Evolutionary conservation across 768 basidiomycete genomes (phyloP).

Genomic region (Saitozyma sp.): DNA sequence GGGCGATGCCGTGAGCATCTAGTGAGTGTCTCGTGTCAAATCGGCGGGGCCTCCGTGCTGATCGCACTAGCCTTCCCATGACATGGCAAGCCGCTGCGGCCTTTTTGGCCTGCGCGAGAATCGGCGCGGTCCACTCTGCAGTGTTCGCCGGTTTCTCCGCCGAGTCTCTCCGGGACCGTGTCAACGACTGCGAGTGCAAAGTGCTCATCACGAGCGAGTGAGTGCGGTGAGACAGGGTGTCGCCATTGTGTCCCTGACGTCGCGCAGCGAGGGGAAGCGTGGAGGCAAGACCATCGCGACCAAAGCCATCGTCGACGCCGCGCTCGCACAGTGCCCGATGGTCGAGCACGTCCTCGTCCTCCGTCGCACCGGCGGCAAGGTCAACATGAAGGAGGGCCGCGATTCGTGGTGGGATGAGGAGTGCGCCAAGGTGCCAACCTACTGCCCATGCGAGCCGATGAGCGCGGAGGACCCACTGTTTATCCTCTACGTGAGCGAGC

Average conservation of each 20-base stretch:
- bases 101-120: constrained; percentile 95
- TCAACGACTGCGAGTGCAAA: constrained; percentile 80
- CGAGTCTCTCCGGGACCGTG: constrained; percentile 88
- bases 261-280: constrained; percentile 69
- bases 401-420: constrained; percentile 99
- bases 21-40: constrained; percentile 24
- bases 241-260: constrained; percentile 4
- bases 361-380: constrained; percentile 76
- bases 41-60: neutral
- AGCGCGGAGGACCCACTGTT: constrained; percentile 92
- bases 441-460: constrained; percentile 87
- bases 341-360: constrained; percentile 92
- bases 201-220: constrained; percentile 90
- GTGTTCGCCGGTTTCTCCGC: constrained; percentile 97
- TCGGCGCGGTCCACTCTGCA: constrained; percentile 95
- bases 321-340: constrained; percentile 75
- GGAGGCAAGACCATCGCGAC: constrained; percentile 90
- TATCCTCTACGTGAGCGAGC: constrained; percentile 84
- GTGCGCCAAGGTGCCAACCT: constrained; percentile 73
- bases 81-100: constrained; percentile 82
- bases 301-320: constrained; percentile 73
- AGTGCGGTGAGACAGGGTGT: constrained; percentile 6
- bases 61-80: constrained; percentile 44
- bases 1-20: constrained; percentile 64
- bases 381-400: constrained; percentile 76